Evolutionary conservation across 306 rosid species (phyloP).

Genomic region (Datisca glomerata): DNA sequence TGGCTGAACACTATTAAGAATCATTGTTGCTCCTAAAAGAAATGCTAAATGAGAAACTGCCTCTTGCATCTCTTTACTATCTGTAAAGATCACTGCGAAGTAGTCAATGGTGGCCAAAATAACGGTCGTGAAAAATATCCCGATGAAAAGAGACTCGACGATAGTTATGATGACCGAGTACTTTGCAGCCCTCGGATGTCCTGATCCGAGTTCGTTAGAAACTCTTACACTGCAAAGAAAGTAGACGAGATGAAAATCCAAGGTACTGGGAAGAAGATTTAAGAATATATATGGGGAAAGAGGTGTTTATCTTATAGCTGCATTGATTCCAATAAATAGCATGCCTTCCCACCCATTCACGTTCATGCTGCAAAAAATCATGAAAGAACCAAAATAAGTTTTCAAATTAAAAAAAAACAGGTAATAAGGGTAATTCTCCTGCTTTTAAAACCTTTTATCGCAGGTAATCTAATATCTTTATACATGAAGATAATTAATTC

Average conservation of each 20-base stretch:
- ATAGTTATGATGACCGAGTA: conserved; percentile 58
- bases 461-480: too few species aligned
- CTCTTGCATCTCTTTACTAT: conserved; percentile 27
- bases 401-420: too few species aligned
- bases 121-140: conserved; percentile 37
- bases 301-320: conserved; percentile 59
- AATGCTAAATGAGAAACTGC: conserved; percentile 47
- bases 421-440: too few species aligned
- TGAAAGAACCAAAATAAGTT: background rate
- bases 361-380: conserved; percentile 46
- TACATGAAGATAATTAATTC: too few species aligned
- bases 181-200: conserved; percentile 71
- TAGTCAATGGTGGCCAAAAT: conserved; percentile 38
- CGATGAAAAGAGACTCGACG: conserved; percentile 55
- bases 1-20: conserved; percentile 82
- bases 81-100: conserved; percentile 50
- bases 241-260: conserved; percentile 21
- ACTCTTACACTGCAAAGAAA: conserved; percentile 38
- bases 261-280: too few species aligned
- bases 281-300: too few species aligned
- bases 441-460: too few species aligned
- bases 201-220: conserved; percentile 63
- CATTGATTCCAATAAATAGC: conserved; percentile 83
- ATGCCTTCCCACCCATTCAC: conserved; percentile 64
- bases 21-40: conserved; percentile 65